phyloP scores from a whole-genome alignment of 1,284 basidiomycete species.

The Lentinus polychrous region DNA sequence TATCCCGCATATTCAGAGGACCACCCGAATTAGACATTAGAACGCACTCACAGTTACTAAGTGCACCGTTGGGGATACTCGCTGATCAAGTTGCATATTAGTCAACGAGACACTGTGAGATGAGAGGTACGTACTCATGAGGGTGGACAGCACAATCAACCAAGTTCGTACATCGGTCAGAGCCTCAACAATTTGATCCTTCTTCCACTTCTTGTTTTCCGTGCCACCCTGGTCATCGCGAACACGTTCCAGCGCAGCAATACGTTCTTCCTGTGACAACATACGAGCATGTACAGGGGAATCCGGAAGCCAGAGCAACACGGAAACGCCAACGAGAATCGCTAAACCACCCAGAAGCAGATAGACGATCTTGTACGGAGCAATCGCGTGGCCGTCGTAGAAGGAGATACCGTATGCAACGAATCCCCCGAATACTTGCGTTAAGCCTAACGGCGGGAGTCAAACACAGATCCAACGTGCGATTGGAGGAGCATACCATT shows the following conservation, averaged over 20 bases:
- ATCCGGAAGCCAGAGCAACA: constrained; percentile 59
- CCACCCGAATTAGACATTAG: neutral
- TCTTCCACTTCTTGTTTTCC: constrained; percentile 55
- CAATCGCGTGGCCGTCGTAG: constrained; percentile 37
- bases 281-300: constrained; percentile 56
- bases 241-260: constrained; percentile 62
- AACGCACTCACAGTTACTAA: constrained; percentile 51
- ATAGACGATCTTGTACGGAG: constrained; percentile 59
- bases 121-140: constrained; percentile 41
- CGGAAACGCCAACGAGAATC: constrained; percentile 48
- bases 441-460: constrained; percentile 35
- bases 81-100: constrained; percentile 28
- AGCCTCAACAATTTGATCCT: constrained; percentile 52
- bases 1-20: constrained; percentile 16
- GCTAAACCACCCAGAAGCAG: constrained; percentile 54
- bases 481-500: constrained; percentile 15
- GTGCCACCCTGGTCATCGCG: constrained; percentile 61
- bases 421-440: constrained; percentile 59
- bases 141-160: constrained; percentile 51
- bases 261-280: constrained; percentile 52
- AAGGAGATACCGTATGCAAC: constrained; percentile 62
- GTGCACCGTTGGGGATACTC: constrained; percentile 57
- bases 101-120: neutral
- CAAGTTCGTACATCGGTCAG: constrained; percentile 55
- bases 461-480: neutral